Conservation (phyloP, 495 filamentous ascomycete genomes). For the Amphirosellinia nigrospora region DNA sequence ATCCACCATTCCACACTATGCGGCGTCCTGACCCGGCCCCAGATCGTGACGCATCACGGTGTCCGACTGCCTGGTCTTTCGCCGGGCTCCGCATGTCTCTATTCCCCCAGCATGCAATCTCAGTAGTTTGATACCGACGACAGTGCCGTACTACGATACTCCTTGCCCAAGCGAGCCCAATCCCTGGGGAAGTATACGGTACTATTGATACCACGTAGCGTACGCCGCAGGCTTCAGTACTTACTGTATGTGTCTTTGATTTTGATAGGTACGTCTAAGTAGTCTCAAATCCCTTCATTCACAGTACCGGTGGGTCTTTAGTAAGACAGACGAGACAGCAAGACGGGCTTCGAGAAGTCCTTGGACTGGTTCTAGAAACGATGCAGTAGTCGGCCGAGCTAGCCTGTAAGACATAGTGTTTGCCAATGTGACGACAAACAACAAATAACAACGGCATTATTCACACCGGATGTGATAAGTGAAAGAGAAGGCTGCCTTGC, state of each 20-base stretch:
- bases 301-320: constrained; percentile 11
- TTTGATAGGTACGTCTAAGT: neutral
- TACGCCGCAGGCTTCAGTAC: too few relatives aligned
- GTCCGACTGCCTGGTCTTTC: neutral
- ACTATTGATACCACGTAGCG: neutral
- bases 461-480: constrained; percentile 15
- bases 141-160: neutral
- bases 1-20: constrained; percentile 23
- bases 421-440: neutral
- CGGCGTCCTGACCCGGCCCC: constrained; percentile 17
- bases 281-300: constrained; percentile 3
- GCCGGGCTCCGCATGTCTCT: constrained; percentile 8
- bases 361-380: constrained; percentile 3
- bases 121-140: neutral
- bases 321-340: constrained; percentile 13
- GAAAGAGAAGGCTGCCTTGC: constrained; percentile 9
- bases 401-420: constrained; percentile 14
- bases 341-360: constrained; percentile 22
- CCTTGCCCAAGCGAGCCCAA: neutral
- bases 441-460: neutral
- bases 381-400: neutral
- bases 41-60: constrained; percentile 15
- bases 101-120: constrained; percentile 7
- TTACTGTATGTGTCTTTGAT: constrained; percentile 20
- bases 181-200: neutral